Evolutionary conservation across 2,329 filamentous ascomycete species (phyloP).

Genomic region (Colletotrichum sojae): DNA sequence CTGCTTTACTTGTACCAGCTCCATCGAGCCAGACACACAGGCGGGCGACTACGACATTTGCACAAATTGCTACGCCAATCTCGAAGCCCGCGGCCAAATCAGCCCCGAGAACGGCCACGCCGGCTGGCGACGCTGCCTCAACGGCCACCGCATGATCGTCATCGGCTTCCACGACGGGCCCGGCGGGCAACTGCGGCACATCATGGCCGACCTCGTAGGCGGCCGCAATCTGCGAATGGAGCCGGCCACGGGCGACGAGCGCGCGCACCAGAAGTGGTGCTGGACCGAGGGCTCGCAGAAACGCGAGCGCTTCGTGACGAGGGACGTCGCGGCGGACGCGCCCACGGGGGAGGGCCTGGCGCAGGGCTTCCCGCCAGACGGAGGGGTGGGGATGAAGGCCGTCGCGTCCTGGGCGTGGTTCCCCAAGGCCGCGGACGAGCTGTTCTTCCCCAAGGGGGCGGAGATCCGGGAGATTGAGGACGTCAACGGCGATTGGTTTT

Average conservation of each 20-base stretch:
- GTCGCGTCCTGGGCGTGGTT: conserved; percentile 84
- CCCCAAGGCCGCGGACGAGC: conserved; percentile 78
- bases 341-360: conserved; percentile 50
- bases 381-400: conserved; percentile 76
- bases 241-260: conserved; percentile 53
- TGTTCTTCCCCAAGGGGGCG: conserved; percentile 86
- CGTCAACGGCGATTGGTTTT: conserved; percentile 92
- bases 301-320: conserved; percentile 63
- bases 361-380: conserved; percentile 77
- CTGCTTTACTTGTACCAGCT: conserved; percentile 80
- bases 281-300: conserved; percentile 62
- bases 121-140: conserved; percentile 87
- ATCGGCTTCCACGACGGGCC: conserved; percentile 80
- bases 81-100: conserved; percentile 76
- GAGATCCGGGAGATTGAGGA: conserved; percentile 88
- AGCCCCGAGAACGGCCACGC: conserved; percentile 80
- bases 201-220: conserved; percentile 82
- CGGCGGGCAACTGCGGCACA: conserved; percentile 76
- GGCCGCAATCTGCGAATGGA: conserved; percentile 78
- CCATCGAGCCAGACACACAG: conserved; percentile 59
- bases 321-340: conserved; percentile 63
- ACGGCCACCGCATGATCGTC: conserved; percentile 87
- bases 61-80: conserved; percentile 79
- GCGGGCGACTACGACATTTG: conserved; percentile 92
- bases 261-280: conserved; percentile 63